phyloP scores from a whole-genome alignment of 345 rosid species.

The Acer yangbiense region DNA sequence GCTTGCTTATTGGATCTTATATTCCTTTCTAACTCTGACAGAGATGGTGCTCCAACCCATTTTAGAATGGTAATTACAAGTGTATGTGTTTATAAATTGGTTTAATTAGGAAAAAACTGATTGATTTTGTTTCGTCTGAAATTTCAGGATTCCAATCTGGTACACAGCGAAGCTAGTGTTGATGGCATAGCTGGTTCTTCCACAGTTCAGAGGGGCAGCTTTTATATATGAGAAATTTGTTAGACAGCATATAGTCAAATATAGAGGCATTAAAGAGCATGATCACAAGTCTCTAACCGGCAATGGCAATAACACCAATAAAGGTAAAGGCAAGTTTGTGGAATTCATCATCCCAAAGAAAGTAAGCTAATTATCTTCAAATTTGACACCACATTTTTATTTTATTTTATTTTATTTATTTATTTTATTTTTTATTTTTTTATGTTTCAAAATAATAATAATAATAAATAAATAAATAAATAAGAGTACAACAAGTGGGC shows the following conservation, averaged over 20 bases:
- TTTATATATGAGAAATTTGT: conserved; percentile 62
- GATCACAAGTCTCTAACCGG: conserved; percentile 16
- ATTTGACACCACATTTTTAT: background rate
- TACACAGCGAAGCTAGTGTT: conserved; percentile 62
- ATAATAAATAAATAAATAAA: too few species aligned
- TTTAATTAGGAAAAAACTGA: too few species aligned
- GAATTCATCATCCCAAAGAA: conserved; percentile 29
- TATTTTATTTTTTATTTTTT: too few species aligned
- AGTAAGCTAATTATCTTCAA: conserved; percentile 11
- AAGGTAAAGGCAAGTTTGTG: conserved; percentile 30
- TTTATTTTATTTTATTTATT: too few species aligned
- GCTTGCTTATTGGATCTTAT: conserved; percentile 94
- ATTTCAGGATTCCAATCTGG: conserved; percentile 80
- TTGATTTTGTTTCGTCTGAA: background rate
- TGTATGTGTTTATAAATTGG: too few species aligned
- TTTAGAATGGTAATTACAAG: conserved; percentile 51
- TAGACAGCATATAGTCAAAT: conserved; percentile 52
- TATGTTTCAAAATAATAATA: too few species aligned
- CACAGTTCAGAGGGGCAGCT: conserved; percentile 78
- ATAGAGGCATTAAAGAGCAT: conserved; percentile 18
- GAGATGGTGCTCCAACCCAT: conserved; percentile 75
- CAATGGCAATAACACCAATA: conserved; percentile 20
- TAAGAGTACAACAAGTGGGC: too few species aligned
- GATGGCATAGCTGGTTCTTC: conserved; percentile 75
- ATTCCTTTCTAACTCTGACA: conserved; percentile 70